Conservation (phyloP, 805 yeast species). For the Sungouiozyma ichnusensis region DNA sequence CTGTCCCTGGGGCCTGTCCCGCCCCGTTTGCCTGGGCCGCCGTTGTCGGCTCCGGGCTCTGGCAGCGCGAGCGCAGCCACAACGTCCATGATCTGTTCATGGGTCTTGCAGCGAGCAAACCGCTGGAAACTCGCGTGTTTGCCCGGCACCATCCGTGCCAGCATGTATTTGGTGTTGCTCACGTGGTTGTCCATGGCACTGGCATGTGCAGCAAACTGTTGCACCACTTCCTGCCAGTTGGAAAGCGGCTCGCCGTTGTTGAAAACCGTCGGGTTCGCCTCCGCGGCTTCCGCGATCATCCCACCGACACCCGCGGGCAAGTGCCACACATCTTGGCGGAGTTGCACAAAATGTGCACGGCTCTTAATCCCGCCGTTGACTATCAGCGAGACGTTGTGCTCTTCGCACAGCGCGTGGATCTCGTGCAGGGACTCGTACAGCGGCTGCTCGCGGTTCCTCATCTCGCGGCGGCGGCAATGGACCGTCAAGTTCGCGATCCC, state of each 20-base stretch:
- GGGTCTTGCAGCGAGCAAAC: conserved; percentile 45
- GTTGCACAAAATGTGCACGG: conserved; percentile 39
- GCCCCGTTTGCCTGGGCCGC: too few species aligned
- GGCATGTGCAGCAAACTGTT: conserved; percentile 49
- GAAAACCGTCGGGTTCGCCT: conserved; percentile 75
- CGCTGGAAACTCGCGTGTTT: conserved; percentile 48
- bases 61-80: conserved; percentile 3
- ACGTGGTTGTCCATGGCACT: conserved; percentile 47
- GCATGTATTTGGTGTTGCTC: conserved; percentile 62
- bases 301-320: conserved; percentile 55
- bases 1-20: too few species aligned
- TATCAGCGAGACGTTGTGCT: conserved; percentile 56
- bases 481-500: conserved; percentile 82
- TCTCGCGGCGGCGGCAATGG: conserved; percentile 80
- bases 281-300: conserved; percentile 91
- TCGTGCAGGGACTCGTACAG: conserved; percentile 56
- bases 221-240: conserved; percentile 45
- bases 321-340: conserved; percentile 41
- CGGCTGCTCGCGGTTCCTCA: conserved; percentile 83
- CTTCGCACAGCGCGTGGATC: conserved; percentile 51
- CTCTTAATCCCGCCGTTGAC: conserved; percentile 70
- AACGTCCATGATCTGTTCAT: conserved; percentile 36
- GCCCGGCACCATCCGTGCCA: conserved; percentile 72
- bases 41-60: background rate
- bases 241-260: conserved; percentile 25